Evolutionary conservation across 1,284 basidiomycete species (phyloP), one percentile per base, ranked within the genome.

Genomic region (Cryptococcus hybrid): DNA sequence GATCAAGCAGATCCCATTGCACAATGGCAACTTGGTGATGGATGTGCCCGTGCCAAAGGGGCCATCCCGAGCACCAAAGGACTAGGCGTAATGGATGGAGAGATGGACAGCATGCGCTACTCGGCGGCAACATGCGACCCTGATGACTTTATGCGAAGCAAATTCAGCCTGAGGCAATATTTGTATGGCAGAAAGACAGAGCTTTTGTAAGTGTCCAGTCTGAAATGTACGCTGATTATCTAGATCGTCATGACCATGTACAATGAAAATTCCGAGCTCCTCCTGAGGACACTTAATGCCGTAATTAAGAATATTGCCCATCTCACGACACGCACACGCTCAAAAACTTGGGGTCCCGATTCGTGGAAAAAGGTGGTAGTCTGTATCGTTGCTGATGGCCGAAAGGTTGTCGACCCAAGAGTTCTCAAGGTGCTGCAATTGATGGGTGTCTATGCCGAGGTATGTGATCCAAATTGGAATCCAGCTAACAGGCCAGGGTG

Each of bases 381-480:
- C 35, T 94, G 91, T 70, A 83, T 95, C 56, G 91, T 95, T 11
- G 92, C 90, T 35, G 92, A 95, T 72, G 92, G 92, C 36, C 86
- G 92, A 38, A 90, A 81, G 78, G 93, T 93, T 77, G 84, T 92
- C 80, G 92, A 95, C 80, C 89, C 89, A 2, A 64, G 76, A 15
- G 74, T 75, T 1, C 61, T 77, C 52, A 76, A 75, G 60, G 70
- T 76, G 11, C 58, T 78, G 18, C 65, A 63, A 58, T 70, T 90
- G 82, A 94, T 97, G 92, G 94, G 94, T 37, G 89, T 89, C 67
- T 97, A 95, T 77, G 92, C 95, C 79, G 93, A 97, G 77, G 92
- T 69, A 90, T 61, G 86, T 93, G 54, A 87, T 89, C 18, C 12
- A 5, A 15, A n/a, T 24, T 36, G n/a, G 65, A 93, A 94, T 76